Conservation (phyloP, 805 yeast species). For the Candida rishiriensis region DNA sequence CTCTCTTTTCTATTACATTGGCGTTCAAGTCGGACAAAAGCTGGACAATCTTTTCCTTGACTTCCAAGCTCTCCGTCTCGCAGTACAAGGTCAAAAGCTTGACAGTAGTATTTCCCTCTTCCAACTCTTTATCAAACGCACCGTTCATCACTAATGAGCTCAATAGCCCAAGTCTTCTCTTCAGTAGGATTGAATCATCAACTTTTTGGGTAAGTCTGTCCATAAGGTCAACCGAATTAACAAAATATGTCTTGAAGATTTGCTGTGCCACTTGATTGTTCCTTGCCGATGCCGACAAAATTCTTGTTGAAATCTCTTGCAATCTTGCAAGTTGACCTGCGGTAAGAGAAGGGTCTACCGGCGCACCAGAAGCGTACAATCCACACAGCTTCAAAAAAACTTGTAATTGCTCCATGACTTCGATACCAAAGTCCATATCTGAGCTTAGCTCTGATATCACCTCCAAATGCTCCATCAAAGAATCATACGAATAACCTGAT, state of each 20-base stretch:
- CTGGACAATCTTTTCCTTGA: slow-evolving; percentile 37
- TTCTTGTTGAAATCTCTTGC: slow-evolving; percentile 52
- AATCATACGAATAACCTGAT: slow-evolving; percentile 3
- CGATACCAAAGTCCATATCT: slow-evolving; percentile 57
- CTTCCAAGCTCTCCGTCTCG: slow-evolving; percentile 14
- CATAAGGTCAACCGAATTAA: slow-evolving; percentile 16
- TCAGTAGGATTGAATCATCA: slow-evolving; percentile 16
- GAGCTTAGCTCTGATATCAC: slow-evolving; percentile 58
- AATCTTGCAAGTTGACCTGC: slow-evolving; percentile 14
- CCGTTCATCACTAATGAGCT: slow-evolving; percentile 39
- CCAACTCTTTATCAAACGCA: slow-evolving; percentile 28
- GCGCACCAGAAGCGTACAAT: slow-evolving; percentile 12
- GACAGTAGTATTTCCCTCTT: slow-evolving; percentile 14
- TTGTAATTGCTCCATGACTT: slow-evolving; percentile 34
- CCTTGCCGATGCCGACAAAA: slow-evolving; percentile 64
- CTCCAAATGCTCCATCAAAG: slow-evolving; percentile 29
- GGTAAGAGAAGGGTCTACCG: slow-evolving; percentile 1
- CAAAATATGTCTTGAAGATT: slow-evolving; percentile 13
- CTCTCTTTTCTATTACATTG: slow-evolving; percentile 5
- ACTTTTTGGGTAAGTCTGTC: slow-evolving; percentile 9
- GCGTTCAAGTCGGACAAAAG: slow-evolving; percentile 41
- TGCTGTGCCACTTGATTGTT: slow-evolving; percentile 52
- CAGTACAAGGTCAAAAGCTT: slow-evolving; percentile 23
- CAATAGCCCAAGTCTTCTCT: slow-evolving; percentile 47
- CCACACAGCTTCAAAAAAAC: slow-evolving; percentile 30